phyloP scores from a whole-genome alignment of 202 grass and related monocot genomes.

The Eragrostis tef region DNA sequence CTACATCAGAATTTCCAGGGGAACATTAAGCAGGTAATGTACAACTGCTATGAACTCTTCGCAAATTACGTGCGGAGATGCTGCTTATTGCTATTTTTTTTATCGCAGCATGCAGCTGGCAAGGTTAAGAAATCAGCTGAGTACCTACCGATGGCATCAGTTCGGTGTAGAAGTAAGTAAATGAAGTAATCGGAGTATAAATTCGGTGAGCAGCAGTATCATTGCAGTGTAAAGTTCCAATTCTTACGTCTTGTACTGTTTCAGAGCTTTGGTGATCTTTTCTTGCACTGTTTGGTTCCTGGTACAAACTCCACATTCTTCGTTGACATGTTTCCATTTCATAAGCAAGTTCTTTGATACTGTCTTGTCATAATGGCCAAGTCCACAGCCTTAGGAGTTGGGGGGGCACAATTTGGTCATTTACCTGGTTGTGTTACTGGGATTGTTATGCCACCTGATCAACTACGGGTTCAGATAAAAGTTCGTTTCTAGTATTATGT shows the following conservation, averaged over 20 bases:
- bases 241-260: too few relatives aligned
- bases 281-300: too few relatives aligned
- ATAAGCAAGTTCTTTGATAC: background rate
- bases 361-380: background rate
- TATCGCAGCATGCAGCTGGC: slow-evolving; percentile 18
- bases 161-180: background rate
- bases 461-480: background rate
- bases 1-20: background rate
- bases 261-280: too few relatives aligned
- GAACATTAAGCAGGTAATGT: slow-evolving; percentile 33
- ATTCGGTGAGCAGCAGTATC: background rate
- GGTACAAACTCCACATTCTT: background rate
- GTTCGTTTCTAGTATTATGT: background rate
- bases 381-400: background rate
- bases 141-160: slow-evolving; percentile 27
- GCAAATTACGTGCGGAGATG: slow-evolving; percentile 10
- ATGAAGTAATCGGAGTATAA: slow-evolving; percentile 12
- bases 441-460: background rate
- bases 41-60: slow-evolving; percentile 19
- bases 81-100: slow-evolving; percentile 16
- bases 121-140: slow-evolving; percentile 25
- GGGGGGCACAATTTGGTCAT: background rate
- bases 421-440: background rate
- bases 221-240: slow-evolving; percentile 3
- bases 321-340: background rate